Conservation (phyloP, 805 yeast species). For the Blastobotrys attinorum region DNA sequence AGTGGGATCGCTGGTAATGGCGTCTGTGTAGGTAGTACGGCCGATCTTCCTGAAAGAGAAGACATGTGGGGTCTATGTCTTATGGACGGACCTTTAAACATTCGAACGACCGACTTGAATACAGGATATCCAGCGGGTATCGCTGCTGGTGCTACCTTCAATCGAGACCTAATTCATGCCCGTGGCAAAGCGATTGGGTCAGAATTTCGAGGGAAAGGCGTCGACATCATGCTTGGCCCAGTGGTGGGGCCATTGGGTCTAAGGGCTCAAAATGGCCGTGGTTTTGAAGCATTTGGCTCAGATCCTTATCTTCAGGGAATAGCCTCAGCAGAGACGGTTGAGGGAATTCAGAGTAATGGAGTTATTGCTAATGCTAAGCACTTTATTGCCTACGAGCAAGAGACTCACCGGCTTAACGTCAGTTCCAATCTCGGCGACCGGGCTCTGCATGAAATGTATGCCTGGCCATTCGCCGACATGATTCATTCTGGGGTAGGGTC, state of each 20-base stretch:
- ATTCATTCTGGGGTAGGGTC: slow-evolving; percentile 51
- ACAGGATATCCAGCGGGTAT: slow-evolving; percentile 51
- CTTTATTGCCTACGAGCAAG: slow-evolving; percentile 50
- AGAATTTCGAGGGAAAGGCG: slow-evolving; percentile 47
- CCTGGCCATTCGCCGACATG: slow-evolving; percentile 61
- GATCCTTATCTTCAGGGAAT: slow-evolving; percentile 55
- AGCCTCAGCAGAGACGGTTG: slow-evolving; percentile 42
- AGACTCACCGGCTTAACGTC: slow-evolving; percentile 43
- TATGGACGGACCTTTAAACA: slow-evolving; percentile 57
- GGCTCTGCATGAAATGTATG: slow-evolving; percentile 50
- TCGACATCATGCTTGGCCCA: slow-evolving; percentile 48
- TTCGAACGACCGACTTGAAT: slow-evolving; percentile 44
- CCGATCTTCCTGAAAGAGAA: slow-evolving; percentile 45
- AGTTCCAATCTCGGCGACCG: slow-evolving; percentile 50
- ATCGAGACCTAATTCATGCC: slow-evolving; percentile 39
- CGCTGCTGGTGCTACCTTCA: slow-evolving; percentile 52
- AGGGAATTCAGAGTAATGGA: slow-evolving; percentile 49
- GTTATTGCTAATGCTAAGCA: slow-evolving; percentile 49
- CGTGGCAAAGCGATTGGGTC: slow-evolving; percentile 49
- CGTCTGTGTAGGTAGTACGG: slow-evolving; percentile 45
- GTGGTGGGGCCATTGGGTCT: slow-evolving; percentile 50
- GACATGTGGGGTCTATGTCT: slow-evolving; percentile 48
- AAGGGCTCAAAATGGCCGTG: slow-evolving; percentile 54
- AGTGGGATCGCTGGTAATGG: slow-evolving; percentile 58
- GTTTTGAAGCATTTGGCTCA: slow-evolving; percentile 54